These are phyloP conservation scores for Capronia coronata DNA, from an alignment of 2,329 filamentous ascomycete genomes.

Conservation along the genomic window DNA sequence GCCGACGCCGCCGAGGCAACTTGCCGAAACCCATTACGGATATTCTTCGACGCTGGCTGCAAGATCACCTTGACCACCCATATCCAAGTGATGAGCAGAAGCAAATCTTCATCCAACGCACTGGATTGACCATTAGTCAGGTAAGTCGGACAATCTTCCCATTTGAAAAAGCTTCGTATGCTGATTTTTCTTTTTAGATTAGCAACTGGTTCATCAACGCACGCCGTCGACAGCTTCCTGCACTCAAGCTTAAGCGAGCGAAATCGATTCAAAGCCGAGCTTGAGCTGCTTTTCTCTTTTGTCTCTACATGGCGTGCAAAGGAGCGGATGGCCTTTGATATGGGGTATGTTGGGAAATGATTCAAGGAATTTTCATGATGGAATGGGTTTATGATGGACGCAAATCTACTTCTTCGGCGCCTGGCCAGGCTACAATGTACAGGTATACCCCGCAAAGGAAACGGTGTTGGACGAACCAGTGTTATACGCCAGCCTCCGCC, in stretches of 20 bases:
- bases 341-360: not conserved
- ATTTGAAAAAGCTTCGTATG: not conserved
- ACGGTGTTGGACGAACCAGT: not conserved
- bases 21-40: conserved; percentile 82
- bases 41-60: conserved; percentile 72
- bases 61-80: conserved; percentile 66
- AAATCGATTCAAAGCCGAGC: conserved; percentile 13
- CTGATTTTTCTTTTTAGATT: conserved; percentile 33
- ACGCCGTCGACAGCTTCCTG: conserved; percentile 42
- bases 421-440: conserved; percentile 3
- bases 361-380: conserved; percentile 4
- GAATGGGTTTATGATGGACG: conserved; percentile 8
- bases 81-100: conserved; percentile 88
- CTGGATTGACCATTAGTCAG: conserved; percentile 67
- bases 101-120: conserved; percentile 68
- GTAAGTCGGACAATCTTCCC: conserved; percentile 30
- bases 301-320: conserved; percentile 1
- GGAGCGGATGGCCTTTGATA: not conserved
- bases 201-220: conserved; percentile 51
- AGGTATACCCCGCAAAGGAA: not conserved
- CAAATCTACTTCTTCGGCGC: not conserved
- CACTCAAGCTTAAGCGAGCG: conserved; percentile 32
- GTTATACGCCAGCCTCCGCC: not conserved
- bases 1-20: conserved; percentile 65
- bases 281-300: not conserved